Base-by-base conservation (phyloP, 495 filamentous ascomycete species). In the Xylaria scruposa region DNA sequence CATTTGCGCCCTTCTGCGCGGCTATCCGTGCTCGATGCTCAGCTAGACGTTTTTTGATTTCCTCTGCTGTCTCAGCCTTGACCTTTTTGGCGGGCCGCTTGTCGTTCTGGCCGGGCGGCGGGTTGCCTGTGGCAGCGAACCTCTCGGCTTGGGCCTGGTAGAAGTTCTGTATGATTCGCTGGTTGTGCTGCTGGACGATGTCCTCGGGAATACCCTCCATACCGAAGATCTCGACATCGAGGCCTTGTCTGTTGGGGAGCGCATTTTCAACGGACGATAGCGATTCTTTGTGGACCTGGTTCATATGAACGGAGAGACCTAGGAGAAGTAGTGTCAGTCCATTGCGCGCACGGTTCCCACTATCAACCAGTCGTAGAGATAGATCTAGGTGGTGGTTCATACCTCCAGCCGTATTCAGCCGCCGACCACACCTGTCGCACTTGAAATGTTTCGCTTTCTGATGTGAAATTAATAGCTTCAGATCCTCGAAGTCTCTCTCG, bases 401-500 rank as follows among this genome's bases (percentile, higher is more conserved):
- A 94, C 96, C 96, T 85, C 97, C 97, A 64, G 95, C 96, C 2
- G 96, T 99, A 77, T 98, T 97, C 46, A 99, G 81, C 73, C 95
- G 87, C 71, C 96, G 90, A 29, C 88, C 88, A 78, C 96, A 99
- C 84, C 91, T 83, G 72, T 97, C 93, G 82, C 96, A 99, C 79
- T 97, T 97, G 88, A 97, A 98, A 81, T 99, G 96, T 83, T 98
- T 98, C 26, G 96, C 95, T 80, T 97, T 98, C 78, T 98, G 97
- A 83, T 99, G 96, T 64, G 91, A 92, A 72, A 97, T 97, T 61
- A 99, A 89, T 70, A 98, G 94, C 83, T 97, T 97, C 15, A 98
- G 81, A 81, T 98, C 96, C 78, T 98, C 95, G 75, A 99, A 99
- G 83, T 98, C 96, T 81, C 95, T 90, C 84, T 98, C 96, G 84